Percentiles rank a stretch among this genome's conserved stretches.
These are phyloP conservation scores for Suillus placidus DNA, from an alignment of 768 basidiomycete genomes.

Conservation along the genomic window DNA sequence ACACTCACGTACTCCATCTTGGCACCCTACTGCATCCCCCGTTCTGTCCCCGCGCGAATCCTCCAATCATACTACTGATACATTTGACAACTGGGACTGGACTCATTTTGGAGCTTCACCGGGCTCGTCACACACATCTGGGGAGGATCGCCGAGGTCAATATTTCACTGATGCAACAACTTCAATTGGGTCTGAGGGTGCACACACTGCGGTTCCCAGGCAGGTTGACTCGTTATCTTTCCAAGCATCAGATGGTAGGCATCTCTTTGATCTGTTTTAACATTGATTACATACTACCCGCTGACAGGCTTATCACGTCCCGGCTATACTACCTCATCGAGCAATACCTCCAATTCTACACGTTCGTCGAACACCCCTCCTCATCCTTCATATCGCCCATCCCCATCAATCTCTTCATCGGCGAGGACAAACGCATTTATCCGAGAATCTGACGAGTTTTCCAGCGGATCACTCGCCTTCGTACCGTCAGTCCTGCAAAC, in stretches of 20 bases:
- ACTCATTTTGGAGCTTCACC: conserved; percentile 5
- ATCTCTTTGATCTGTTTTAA: neutral
- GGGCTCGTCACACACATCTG: neutral
- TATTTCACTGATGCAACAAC: conserved; percentile 4
- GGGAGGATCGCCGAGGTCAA: conserved; percentile 5
- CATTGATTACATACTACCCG: conserved; percentile 2
- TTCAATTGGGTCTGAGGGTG: conserved; percentile 6
- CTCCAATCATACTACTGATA: conserved; percentile 17
- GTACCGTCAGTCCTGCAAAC: neutral
- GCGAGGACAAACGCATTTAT: neutral
- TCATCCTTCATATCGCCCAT: conserved; percentile 28
- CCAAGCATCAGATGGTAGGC: conserved; percentile 2
- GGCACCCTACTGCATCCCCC: conserved; percentile 28
- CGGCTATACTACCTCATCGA: conserved; percentile 8
- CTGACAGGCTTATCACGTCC: conserved; percentile 6
- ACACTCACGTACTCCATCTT: conserved; percentile 29
- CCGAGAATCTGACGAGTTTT: neutral
- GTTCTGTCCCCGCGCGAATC: conserved; percentile 28
- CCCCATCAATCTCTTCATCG: conserved; percentile 15
- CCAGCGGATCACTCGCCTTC: neutral
- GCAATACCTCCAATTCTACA: neutral
- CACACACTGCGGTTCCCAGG: conserved; percentile 9
- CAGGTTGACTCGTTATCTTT: conserved; percentile 1
- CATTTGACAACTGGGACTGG: conserved; percentile 9
- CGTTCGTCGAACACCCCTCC: conserved; percentile 4